These are phyloP conservation scores for Syzygium aqueum DNA, from an alignment of 345 rosid species.

Conservation along the genomic window DNA sequence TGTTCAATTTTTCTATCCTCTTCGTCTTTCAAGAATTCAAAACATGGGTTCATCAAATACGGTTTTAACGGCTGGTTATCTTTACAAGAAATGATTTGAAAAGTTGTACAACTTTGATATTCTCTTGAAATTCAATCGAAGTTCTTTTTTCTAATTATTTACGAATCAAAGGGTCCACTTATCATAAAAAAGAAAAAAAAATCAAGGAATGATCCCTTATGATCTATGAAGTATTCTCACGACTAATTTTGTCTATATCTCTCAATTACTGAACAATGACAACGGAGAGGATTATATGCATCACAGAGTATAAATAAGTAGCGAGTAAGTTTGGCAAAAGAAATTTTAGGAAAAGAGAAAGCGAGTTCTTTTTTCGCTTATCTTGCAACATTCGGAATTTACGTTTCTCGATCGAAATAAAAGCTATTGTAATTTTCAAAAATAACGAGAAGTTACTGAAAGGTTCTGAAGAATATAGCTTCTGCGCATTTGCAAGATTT, in stretches of 20 bases:
- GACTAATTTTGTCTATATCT: not conserved
- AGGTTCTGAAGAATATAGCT: not conserved
- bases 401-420: not conserved
- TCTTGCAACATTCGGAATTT: fast-evolving
- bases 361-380: not conserved
- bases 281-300: not conserved
- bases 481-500: not conserved
- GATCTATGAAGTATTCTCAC: not conserved
- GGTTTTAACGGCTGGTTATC: not conserved
- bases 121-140: not conserved
- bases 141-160: not conserved
- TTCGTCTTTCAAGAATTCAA: not conserved
- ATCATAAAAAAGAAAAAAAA: not conserved
- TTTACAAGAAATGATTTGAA: not conserved
- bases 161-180: not conserved
- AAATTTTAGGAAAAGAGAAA: not conserved
- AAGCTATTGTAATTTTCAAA: not conserved
- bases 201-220: not conserved
- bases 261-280: not conserved
- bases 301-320: not conserved
- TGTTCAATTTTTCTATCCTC: not conserved
- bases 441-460: not conserved
- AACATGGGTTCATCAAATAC: not conserved
- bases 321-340: not conserved
- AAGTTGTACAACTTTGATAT: not conserved